Base-by-base conservation (phyloP, 73 alveolate species). In the Breviolum minutum region DNA sequence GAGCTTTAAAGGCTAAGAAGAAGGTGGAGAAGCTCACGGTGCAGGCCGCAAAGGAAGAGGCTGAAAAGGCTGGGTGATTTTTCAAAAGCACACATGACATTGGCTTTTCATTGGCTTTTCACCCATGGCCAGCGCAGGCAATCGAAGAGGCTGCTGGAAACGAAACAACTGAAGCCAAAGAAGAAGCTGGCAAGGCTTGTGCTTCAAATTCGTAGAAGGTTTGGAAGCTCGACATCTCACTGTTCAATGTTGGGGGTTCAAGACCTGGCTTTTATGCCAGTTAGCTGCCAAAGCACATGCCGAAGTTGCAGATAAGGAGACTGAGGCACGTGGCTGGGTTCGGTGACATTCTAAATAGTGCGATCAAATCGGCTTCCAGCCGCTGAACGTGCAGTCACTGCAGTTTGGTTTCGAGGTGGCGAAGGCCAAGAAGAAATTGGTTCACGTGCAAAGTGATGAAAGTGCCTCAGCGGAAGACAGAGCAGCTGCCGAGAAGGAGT, bases 21-120 rank as follows among this genome's bases (percentile, higher is more conserved):
- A 32, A 86, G 14, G 95, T 86, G 63, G 80, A 86, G 29, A 86
- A 63, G 70, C 71, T 86, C 79, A 86, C 95, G 14, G 95, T 86
- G 16, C 63, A 86, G 95, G 95, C 95, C 6, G 95, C 95, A n/a
- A 86, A 86, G 63, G 95, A 86, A 27, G 95, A 86, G 29, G 95
- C 95, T 4, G 95, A 86, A 69, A 86, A 86, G 95, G 95, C 95
- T 4, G 54, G 54, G 54, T 40, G 54, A 40, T 40, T 40, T 40
- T 40, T 74, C 4, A 20, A 74, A 74, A 16, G 32, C 84, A 40
- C 54, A 40, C 54, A 40, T 40, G 54, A 40, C 54, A 40, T 40
- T 40, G 54, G 54, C 54, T 0, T 40, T 40, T 40, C 54, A 40
- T 40, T 40, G 54, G 54, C 54, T 0, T 40, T 40, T 40, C 54